Evolutionary conservation across 805 yeast species (phyloP), one percentile per base, ranked within the genome.

Genomic region (Tanozyma kutaoensis): DNA sequence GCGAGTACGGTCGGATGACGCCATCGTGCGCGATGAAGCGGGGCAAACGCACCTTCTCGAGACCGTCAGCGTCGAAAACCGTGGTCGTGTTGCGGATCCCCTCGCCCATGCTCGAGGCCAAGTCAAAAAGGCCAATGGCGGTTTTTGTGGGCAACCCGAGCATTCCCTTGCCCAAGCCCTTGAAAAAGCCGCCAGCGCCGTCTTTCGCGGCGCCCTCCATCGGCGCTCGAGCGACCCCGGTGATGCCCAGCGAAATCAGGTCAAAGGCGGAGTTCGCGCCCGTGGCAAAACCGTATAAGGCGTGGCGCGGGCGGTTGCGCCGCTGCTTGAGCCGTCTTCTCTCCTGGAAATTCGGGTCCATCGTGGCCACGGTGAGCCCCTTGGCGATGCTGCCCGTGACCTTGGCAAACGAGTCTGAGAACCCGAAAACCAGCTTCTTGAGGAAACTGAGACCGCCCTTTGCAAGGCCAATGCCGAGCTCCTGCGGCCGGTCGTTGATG

Each of bases 81-180:
- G 95, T 81, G 0, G 99, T 84, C 0, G 96, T 81, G 46, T 77
- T 86, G 33, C 86, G 66, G 26, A 93, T 85, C 15, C 97, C 97
- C 46, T 86, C 96, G 54, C 94, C 76, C 20, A 91, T 75, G 49
- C 82, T 88, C 28, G 80, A 78, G 1, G 97, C 95, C 35, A 93
- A 61, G 46, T 91, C 99, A 38, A 91, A 76, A 14, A 91, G 48
- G 9, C 99, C 99, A 39, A 88, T 85, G 0, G 95, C 95, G 0
- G 97, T 82, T 57, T 91, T 91, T 0, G 98, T 86, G 0, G 99
- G 98, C 17, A 93, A 55, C 0, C 98, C 98, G 30, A 91, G 71
- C n/a, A 93, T 45, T 9, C 98, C 99, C 42, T 76, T 80, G 4
- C 98, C 98, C 3, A 91, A 45, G 2, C 99, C 99, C 45, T 76